A percentile compares a stretch with the other conserved stretches of the same genome.
These are phyloP conservation scores for Corymbia maculata DNA, from an alignment of 345 rosid species.

Conservation along the genomic window DNA sequence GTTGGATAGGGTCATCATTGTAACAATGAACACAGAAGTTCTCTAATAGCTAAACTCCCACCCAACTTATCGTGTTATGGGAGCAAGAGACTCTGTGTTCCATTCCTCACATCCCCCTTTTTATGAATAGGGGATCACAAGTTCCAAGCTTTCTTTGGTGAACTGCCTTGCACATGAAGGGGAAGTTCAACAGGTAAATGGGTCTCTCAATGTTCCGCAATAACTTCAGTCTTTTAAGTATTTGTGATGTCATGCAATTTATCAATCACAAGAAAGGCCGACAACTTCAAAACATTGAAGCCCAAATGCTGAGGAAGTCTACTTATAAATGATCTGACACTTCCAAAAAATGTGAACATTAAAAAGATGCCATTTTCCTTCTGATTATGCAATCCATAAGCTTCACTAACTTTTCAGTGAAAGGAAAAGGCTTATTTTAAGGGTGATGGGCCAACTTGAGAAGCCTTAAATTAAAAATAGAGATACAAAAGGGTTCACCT, in stretches of 20 bases:
- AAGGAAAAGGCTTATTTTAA: background rate
- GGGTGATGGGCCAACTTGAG: background rate
- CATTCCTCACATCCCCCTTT: background rate
- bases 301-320: background rate
- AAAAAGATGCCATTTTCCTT: background rate
- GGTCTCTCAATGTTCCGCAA: background rate
- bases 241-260: background rate
- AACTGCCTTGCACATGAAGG: background rate
- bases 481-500: background rate
- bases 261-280: background rate
- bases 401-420: background rate
- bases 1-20: background rate
- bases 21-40: background rate
- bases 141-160: background rate
- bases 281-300: background rate
- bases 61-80: background rate
- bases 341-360: background rate
- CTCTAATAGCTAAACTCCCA: background rate
- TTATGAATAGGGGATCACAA: background rate
- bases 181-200: background rate
- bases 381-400: background rate
- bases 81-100: background rate
- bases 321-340: background rate
- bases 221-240: background rate
- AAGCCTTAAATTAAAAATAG: background rate